A percentile compares a stretch with the other conserved stretches of the same genome.
These are phyloP conservation scores for Alternaria panax DNA, from an alignment of 2,329 filamentous ascomycete species.

Conservation along the genomic window DNA sequence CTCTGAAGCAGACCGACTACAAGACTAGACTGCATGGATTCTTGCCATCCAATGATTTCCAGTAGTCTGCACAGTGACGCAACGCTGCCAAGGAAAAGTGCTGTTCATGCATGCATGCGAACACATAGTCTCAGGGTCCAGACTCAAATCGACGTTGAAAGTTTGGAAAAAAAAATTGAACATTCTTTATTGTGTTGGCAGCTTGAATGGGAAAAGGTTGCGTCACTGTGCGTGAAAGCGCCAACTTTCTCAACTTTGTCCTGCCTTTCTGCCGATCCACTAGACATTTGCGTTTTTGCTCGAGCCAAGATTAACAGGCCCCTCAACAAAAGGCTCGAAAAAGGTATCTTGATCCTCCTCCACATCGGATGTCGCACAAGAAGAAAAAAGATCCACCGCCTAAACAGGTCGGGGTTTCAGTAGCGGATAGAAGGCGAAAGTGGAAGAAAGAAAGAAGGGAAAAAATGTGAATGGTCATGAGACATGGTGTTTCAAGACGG, in stretches of 20 bases:
- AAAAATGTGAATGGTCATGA: constrained; percentile 19
- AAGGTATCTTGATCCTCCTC: constrained; percentile 16
- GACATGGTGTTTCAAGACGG: constrained; percentile 23
- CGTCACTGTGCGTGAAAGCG: constrained; percentile 5
- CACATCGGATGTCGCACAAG: background rate
- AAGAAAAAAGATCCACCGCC: constrained; percentile 2
- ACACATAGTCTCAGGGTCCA: background rate
- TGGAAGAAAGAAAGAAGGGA: background rate
- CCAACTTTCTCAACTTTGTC: background rate
- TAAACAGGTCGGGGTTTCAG: constrained; percentile 4
- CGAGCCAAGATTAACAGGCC: background rate
- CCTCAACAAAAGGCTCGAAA: background rate
- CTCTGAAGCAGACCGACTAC: background rate
- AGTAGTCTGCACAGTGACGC: background rate
- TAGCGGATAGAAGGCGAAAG: background rate
- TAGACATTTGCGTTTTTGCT: constrained; percentile 2
- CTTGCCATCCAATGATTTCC: background rate
- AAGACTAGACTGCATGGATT: background rate
- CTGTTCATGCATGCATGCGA: background rate
- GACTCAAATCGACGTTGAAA: background rate
- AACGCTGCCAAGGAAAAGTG: background rate
- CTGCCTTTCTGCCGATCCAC: background rate
- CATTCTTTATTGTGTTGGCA: background rate
- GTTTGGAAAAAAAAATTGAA: background rate
- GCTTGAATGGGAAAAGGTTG: constrained; percentile 2